Conservation (phyloP, 805 yeast species). For the Yamadazyma sp. region DNA sequence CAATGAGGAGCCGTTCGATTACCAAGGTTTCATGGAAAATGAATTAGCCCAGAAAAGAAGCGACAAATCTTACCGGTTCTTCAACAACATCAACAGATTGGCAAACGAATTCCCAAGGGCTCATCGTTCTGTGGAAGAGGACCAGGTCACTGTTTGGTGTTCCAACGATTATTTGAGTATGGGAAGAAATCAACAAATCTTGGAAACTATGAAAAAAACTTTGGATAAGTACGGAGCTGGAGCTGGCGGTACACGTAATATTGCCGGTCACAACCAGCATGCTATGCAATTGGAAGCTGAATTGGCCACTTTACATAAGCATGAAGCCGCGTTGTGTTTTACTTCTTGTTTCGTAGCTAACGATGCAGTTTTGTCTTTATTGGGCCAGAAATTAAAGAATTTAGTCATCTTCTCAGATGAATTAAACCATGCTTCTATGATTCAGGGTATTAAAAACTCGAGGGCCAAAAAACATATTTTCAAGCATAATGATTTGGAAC, state of each 20-base stretch:
- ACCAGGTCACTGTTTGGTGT: constrained; percentile 98
- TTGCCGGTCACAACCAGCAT: constrained; percentile 93
- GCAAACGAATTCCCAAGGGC: constrained; percentile 94
- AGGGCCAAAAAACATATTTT: constrained; percentile 84
- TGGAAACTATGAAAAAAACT: constrained; percentile 73
- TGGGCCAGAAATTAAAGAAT: constrained; percentile 88
- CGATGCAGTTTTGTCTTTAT: constrained; percentile 87
- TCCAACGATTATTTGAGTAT: constrained; percentile 96
- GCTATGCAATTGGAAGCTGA: constrained; percentile 88
- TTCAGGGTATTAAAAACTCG: constrained; percentile 90
- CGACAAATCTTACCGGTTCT: constrained; percentile 92
- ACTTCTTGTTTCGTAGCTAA: constrained; percentile 96
- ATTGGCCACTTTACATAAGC: constrained; percentile 86
- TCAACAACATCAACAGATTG: constrained; percentile 94
- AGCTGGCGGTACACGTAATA: constrained; percentile 98
- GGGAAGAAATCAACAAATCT: constrained; percentile 77
- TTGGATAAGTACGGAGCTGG: constrained; percentile 94
- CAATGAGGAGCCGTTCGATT: constrained; percentile 63
- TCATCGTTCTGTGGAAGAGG: constrained; percentile 70
- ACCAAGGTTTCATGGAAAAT: constrained; percentile 61
- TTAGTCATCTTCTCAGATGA: constrained; percentile 91
- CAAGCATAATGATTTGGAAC: constrained; percentile 84
- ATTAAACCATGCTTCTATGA: constrained; percentile 97
- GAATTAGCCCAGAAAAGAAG: constrained; percentile 73
- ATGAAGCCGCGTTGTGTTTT: constrained; percentile 92